Evolutionary conservation across 2,329 filamentous ascomycete genomes (phyloP), one percentile per base, ranked within the genome.

Genomic region (Rachicladosporium sp.): DNA sequence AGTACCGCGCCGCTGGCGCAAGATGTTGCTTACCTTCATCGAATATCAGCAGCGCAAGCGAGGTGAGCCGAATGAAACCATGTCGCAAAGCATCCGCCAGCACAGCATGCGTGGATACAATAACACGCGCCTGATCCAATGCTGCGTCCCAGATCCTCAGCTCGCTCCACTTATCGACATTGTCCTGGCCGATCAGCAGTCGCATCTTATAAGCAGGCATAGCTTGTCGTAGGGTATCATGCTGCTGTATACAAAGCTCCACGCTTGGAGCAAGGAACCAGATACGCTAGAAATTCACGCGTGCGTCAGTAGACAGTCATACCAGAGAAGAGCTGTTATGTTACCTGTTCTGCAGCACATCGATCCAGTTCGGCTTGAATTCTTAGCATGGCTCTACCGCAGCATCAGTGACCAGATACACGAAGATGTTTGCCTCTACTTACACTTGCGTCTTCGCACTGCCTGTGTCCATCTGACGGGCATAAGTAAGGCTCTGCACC

Each of bases 71-170:
- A 2, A 91, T 71, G 54, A 89, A 89, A 0, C 71, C 81, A 59
- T 88, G 82, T 1, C 61, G 64, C 33, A 89, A 64, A 2, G 82
- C 83, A 58, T 89, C 82, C 3, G 76, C 63, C 10, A 93, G 66
- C 2, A 91, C 70, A 45, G 82, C 77, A 44, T 79, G 76, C 0
- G 86, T 88, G 0, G 82, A 85, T 1, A 91, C 69, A 5, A 91
- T 73, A 12, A 89, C 67, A 1, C 74, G 70, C 19, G 80, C 68
- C 33, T 78, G 76, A 3, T 64, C 49, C 1, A 93, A 63, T 2
- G 80, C 68, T 0, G 63, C 66, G 40, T 80, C 66, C 86, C 85
- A 91, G 2, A 74, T 67, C 2, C 59, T 50, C 47, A 74, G 68
- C 6, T 74, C 68, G 0, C 71, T 76, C 85, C 85, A 93, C 23